Evolutionary conservation across 148 eudicot species (phyloP), one percentile per base, ranked within the genome.

Genomic region (Rhododendron henanense): DNA sequence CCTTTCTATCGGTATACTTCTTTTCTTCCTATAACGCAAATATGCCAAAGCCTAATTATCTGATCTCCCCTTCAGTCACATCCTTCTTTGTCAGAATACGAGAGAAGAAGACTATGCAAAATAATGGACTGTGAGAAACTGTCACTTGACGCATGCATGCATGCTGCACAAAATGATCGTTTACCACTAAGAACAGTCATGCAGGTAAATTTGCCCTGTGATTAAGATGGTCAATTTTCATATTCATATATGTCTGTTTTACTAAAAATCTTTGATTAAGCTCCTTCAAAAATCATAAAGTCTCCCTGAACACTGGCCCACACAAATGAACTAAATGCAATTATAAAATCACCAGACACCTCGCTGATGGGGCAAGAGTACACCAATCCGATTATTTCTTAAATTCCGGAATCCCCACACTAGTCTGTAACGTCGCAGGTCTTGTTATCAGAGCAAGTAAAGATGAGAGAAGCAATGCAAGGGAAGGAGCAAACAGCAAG

Each of bases 101-200:
- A 94, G n/a, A 85, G 94, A 83, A 92, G 90, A 89, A 88, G 94
- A 85, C 77, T 93, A 53, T 94, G 95, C 90, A 91, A 87, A 83
- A 81, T 92, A 84, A 93, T 94, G 94, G 79, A 90, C 78, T 91
- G 94, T 33, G 89, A 89, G 84, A 93, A 92, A 91, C 92, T 93
- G 21, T 94, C 96, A 81, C 83, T 90, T 73, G 98, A 94, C 84
- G 98, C 93, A 67, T 96, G 98, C 83, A 88, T 90, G 85, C 98
- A 93, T 86, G 95, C 93, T 71, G 98, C 95, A n/a, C 98, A 94
- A 85, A 96, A 94, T 81, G 95, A 94, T 10, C 88, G 95, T 67
- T 85, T 96, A 86, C 97, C 96, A 76, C 50, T 94, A 75, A 92
- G 93, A 88, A 92, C 88, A 23, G 90, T 91, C 14, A 89, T 93